Base-by-base conservation (phyloP, 2,329 filamentous ascomycete species). In the Penicillium sp. region DNA sequence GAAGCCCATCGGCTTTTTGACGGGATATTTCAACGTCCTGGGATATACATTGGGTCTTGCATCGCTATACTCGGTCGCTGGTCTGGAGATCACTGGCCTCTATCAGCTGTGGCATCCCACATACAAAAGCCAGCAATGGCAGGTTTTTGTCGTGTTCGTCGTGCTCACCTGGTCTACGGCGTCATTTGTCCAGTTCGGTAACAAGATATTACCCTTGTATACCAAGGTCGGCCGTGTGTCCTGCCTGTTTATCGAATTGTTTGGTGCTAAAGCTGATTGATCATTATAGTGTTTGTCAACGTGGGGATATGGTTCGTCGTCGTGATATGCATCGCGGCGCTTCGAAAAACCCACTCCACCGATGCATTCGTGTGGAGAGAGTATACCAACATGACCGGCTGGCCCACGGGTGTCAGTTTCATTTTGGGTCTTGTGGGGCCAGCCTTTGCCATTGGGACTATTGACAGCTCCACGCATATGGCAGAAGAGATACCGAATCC, bases 131-230 rank as follows among this genome's bases (percentile, higher is more conserved):
- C 41, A 58, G 28, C 57, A 43, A 5, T 58, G 57, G 57, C 57
- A 55, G 11, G 57, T 58, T 2, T 58, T 58, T 39, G 51, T 58
- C n/a, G 51, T 58, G 1, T 58, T 58, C 37, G 51, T 58, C 4
- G 57, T 58, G n/a, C 57, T 58, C 14, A 58, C 52, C 10, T 58
- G 57, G 57, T 58, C 57, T 37, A 47, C 53, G 34, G 57, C 57
- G 43, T 34, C 43, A 8, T 58, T 58, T 10, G 52, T 55, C 35
- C 57, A 58, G 47, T 58, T 58, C 39, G 57, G 57, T 11, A 58
- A 58, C 43, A 58, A 49, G 25, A 50, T 58, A 10, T 50, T 58
- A 15, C 50, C 57, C 2, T 55, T 49, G 38, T 58, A 58, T 42
- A 58, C 57, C 20, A 58, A 54, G n/a, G 2, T 58, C n/a, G 57